Percentiles rank a stretch among this genome's conserved stretches.
Conservation (phyloP, 2,329 filamentous ascomycete species). For the Talaromyces pinophilus region DNA sequence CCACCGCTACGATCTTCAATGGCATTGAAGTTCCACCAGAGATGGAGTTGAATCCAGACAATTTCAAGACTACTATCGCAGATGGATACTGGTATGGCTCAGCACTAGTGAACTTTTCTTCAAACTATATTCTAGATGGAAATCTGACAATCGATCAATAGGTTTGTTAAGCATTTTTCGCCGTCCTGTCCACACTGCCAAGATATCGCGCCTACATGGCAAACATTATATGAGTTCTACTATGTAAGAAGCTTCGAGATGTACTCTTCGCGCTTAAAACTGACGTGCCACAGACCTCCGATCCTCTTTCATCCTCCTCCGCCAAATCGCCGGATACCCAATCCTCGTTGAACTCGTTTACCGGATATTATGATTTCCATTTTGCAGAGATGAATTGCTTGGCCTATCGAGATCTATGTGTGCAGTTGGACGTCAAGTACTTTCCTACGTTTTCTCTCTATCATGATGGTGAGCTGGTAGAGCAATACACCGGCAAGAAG, state of each 20-base stretch:
- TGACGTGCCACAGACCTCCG: slow-evolving; percentile 65
- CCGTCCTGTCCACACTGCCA: slow-evolving; percentile 69
- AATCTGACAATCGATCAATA: slow-evolving; percentile 31
- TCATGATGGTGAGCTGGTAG: slow-evolving; percentile 71
- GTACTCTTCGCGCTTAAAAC: slow-evolving; percentile 10
- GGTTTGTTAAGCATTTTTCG: slow-evolving; percentile 57
- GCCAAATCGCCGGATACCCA: slow-evolving; percentile 53
- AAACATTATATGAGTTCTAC: slow-evolving; percentile 95
- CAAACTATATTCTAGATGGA: not conserved
- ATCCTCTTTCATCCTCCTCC: slow-evolving; percentile 60
- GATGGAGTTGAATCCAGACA: slow-evolving; percentile 50
- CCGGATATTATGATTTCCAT: slow-evolving; percentile 81
- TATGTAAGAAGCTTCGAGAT: slow-evolving; percentile 42
- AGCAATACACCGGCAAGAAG: slow-evolving; percentile 66
- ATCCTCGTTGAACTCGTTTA: slow-evolving; percentile 65
- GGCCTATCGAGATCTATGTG: slow-evolving; percentile 77
- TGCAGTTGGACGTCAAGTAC: slow-evolving; percentile 63
- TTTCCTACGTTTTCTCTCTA: slow-evolving; percentile 80
- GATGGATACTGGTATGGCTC: slow-evolving; percentile 53
- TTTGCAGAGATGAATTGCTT: slow-evolving; percentile 86
- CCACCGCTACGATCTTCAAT: slow-evolving; percentile 51
- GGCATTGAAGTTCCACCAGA: slow-evolving; percentile 54
- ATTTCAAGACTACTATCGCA: slow-evolving; percentile 52
- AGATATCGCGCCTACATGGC: slow-evolving; percentile 77
- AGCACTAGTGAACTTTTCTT: not conserved